Percentiles rank a stretch among this genome's conserved stretches.
Conservation (phyloP, 768 basidiomycete genomes). For the Suillus fuscotomentosus region DNA sequence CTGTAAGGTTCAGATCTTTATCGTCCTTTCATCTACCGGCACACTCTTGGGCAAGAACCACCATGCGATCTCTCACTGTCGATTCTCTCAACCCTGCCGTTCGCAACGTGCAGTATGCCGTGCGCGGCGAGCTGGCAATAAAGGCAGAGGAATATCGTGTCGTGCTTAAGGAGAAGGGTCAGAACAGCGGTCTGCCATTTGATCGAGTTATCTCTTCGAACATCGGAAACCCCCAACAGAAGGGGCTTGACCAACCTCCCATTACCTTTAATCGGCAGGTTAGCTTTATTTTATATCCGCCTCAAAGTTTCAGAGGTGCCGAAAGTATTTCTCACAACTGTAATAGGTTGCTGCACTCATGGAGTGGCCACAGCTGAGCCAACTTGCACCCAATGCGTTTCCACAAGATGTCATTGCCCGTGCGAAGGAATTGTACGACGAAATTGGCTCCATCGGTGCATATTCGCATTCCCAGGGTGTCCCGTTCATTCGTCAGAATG, state of each 20-base stretch:
- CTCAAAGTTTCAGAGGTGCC: background rate
- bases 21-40: constrained; percentile 6
- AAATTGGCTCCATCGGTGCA: constrained; percentile 92
- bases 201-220: constrained; percentile 89
- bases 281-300: constrained; percentile 17
- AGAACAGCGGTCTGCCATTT: constrained; percentile 68
- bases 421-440: constrained; percentile 73
- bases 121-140: constrained; percentile 95
- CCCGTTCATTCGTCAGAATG: constrained; percentile 79
- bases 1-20: background rate
- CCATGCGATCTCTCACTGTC: constrained; percentile 60
- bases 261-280: constrained; percentile 94
- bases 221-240: constrained; percentile 98
- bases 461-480: constrained; percentile 97
- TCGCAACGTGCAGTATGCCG: constrained; percentile 91
- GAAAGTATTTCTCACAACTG: constrained; percentile 8
- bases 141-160: constrained; percentile 84
- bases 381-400: constrained; percentile 75
- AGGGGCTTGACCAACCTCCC: constrained; percentile 88
- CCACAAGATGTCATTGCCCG: constrained; percentile 83
- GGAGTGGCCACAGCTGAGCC: constrained; percentile 86
- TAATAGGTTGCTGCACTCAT: constrained; percentile 81
- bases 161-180: constrained; percentile 52
- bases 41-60: constrained; percentile 7
- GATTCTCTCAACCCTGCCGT: constrained; percentile 82